Evolutionary conservation across 106 monocot genomes (phyloP).

Genomic region (Hemerocallis citrina): DNA sequence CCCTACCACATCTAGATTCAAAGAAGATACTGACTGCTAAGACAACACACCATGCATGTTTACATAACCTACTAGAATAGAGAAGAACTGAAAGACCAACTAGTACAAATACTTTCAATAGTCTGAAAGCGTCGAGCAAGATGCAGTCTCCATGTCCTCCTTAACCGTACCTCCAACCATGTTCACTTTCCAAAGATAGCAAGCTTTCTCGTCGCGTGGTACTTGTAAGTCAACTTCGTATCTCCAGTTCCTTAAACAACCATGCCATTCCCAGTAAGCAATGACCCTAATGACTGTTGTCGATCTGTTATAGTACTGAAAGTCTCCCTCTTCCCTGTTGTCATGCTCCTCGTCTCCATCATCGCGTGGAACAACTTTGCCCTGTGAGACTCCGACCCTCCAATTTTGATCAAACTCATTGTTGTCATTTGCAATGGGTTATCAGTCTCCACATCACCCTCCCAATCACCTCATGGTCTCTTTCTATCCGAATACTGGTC

Average conservation of each 20-base stretch:
- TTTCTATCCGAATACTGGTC: conserved; percentile 6
- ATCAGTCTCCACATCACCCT: conserved; percentile 15
- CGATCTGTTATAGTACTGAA: conserved; percentile 13
- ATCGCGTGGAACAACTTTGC: conserved; percentile 35
- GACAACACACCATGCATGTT: neutral
- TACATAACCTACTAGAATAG: neutral
- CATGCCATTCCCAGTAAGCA: conserved; percentile 15
- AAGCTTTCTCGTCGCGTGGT: conserved; percentile 20
- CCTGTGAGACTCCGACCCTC: conserved; percentile 2
- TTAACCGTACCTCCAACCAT: conserved; percentile 20
- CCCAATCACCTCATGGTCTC: conserved; percentile 7
- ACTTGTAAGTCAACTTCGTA: conserved; percentile 31
- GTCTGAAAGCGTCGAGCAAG: conserved; percentile 1
- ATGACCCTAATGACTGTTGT: conserved; percentile 25
- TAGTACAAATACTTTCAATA: neutral
- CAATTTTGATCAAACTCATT: conserved; percentile 10
- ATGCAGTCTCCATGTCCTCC: conserved; percentile 12
- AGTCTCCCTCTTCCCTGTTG: neutral
- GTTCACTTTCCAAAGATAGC: conserved; percentile 34
- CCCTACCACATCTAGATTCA: no score
- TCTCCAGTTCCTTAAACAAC: conserved; percentile 21
- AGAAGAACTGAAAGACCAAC: neutral
- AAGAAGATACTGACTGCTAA: no score
- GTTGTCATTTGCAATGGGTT: conserved; percentile 23
- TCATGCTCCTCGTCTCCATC: conserved; percentile 12